Evolutionary conservation across 2,329 filamentous ascomycete genomes (phyloP), one percentile per base, ranked within the genome.

Genomic region (Stagonosporopsis chrysanthemi): DNA sequence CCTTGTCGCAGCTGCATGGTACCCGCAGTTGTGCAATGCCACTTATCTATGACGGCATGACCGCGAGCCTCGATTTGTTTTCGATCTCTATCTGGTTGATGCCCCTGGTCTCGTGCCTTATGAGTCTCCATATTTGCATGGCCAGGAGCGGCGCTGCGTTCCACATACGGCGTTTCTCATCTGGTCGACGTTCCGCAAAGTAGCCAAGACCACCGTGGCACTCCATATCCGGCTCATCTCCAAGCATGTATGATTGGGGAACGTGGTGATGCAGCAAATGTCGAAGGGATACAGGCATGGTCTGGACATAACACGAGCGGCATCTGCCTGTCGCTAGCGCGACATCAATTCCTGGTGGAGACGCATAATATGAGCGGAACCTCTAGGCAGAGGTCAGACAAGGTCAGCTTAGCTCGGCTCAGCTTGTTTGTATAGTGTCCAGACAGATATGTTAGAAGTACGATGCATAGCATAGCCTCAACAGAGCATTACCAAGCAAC

Each of bases 41-140:
- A 48, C 54, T 29, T 36, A 52, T 52, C 49, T 52, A 57, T 57
- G 54, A 52, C 54, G 47, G 31, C 52, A 52, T 49, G 15, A 29
- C n/a, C 39, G 23, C 43, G n/a, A 35, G 11, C 24, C 23, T 14
- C 9, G n/a, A n/a, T 48, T 35, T 48, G 39, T 43, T 19, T 19
- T 39, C 39, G 26, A 52, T 52, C 44, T 49, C 31, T 43, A 40
- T 57, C 54, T 41, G 6, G 39, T 31, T 7, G 29, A 48, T 48
- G 54, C 52, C 44, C 33, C 28, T 39, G 38, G 24, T 40, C 17
- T 15, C 15, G 24, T 49, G 38, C 31, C 42, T 47, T 15, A 49
- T 44, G 36, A 47, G 24, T 31, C 22, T 57, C 48, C 54, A 36
- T 33, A 39, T 33, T 19, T 23, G 42, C 19, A 6, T 26, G 38